Evolutionary conservation across 1,284 basidiomycete species (phyloP).

Genomic region (Ustilago shanxiensis): DNA sequence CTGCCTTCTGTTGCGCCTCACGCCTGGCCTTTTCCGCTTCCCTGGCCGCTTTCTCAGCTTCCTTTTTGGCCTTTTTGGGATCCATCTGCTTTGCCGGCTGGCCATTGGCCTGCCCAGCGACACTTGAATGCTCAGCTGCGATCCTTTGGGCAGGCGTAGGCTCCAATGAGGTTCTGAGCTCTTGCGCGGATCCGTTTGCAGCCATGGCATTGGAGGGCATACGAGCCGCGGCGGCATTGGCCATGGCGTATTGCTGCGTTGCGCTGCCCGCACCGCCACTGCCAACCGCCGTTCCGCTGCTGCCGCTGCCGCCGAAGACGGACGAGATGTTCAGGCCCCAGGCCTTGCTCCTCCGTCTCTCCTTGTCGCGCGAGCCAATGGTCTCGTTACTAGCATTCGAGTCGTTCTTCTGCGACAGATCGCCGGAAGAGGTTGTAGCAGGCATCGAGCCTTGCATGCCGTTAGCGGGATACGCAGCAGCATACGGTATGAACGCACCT

Average conservation of each 20-base stretch:
- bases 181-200: conserved; percentile 23
- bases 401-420: conserved; percentile 48
- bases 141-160: conserved; percentile 55
- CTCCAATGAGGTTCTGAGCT: conserved; percentile 16
- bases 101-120: conserved; percentile 69
- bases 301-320: conserved; percentile 41
- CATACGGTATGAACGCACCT: conserved; percentile 21
- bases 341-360: conserved; percentile 47
- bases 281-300: conserved; percentile 26
- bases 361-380: conserved; percentile 49
- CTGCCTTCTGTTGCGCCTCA: conserved; percentile 78
- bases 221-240: conserved; percentile 16
- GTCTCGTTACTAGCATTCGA: conserved; percentile 55
- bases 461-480: conserved; percentile 4
- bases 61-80: conserved; percentile 88
- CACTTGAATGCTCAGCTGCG: conserved; percentile 47
- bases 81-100: conserved; percentile 73
- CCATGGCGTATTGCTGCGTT: conserved; percentile 20
- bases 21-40: conserved; percentile 89
- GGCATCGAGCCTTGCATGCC: conserved; percentile 17
- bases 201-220: conserved; percentile 22
- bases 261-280: conserved; percentile 12
- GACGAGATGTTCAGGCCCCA: conserved; percentile 58
- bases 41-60: conserved; percentile 83
- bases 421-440: conserved; percentile 29